Base-by-base conservation (phyloP, 208 protist species). In the Acanthamoeba lenticulata region DNA sequence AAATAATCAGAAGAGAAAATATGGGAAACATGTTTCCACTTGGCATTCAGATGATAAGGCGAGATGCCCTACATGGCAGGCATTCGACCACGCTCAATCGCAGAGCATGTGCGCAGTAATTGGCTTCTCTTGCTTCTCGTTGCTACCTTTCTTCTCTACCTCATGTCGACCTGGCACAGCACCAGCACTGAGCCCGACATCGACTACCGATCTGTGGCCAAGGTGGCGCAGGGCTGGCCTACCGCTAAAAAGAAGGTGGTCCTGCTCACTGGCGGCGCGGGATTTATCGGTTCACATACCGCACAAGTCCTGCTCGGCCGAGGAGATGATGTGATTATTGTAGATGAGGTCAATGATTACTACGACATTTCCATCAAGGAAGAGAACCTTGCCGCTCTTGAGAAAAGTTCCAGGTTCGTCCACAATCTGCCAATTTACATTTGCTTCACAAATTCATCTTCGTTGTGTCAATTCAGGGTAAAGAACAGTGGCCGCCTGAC, bases 261-360 rank as follows among this genome's bases (percentile, higher is more conserved):
- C 29, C 55, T 94, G 67, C 38, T 94, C 38, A 94, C 90, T 1
- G 90, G 90, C 47, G 90, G 90, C 5, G 90, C 90, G 40, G 90
- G 90, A 32, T 94, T 94, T 47, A 94, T 94, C 27, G 90, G 90
- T 4, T 85, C 67, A 19, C 90, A 94, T 36, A 94, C 90, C 0
- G 62, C 90, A 3, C 32, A 38, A 0, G 17, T 36, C 32, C 67
- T 94, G 38, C 60, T 94, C 2, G 36, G 47, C 32, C 44, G 90
- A 55, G 90, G 90, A 32, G 90, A 94, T 47, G 67, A 94, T 29
- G 90, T 94, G 24, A 94, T 94, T 21, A 62, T 94, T 1, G 67
- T 94, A 29, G 90, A 94, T 27, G 90, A 94, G 49, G 49, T 94
- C 24, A 94, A 94, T 67, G 69, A 94, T 47, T 94, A 94, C 69